Percentiles rank a stretch among this genome's conserved stretches.
phyloP scores from a whole-genome alignment of 2,329 filamentous ascomycete species.

The Aspergillus tubingensis region DNA sequence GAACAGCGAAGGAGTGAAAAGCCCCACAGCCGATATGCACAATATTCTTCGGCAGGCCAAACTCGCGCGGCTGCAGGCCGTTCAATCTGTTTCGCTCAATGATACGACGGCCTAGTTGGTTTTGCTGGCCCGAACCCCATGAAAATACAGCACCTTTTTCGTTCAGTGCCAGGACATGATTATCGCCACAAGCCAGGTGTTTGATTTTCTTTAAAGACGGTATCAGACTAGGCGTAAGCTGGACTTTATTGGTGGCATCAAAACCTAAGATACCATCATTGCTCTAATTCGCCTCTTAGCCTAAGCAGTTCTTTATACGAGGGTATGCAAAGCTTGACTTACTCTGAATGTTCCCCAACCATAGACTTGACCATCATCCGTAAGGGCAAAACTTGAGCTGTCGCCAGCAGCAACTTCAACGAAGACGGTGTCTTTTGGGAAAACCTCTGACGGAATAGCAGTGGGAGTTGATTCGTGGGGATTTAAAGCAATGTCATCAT shows the following conservation, averaged over 20 bases:
- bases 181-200: slow-evolving; percentile 57
- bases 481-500: slow-evolving; percentile 58
- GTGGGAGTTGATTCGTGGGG: slow-evolving; percentile 58
- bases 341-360: slow-evolving; percentile 65
- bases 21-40: slow-evolving; percentile 68
- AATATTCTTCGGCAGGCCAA: slow-evolving; percentile 61
- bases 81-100: slow-evolving; percentile 60
- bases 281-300: slow-evolving; percentile 44
- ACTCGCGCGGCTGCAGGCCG: slow-evolving; percentile 58
- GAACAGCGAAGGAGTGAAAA: slow-evolving; percentile 79
- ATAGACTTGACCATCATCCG: slow-evolving; percentile 61
- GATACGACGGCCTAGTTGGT: slow-evolving; percentile 66
- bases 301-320: background rate
- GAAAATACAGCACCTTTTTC: slow-evolving; percentile 61
- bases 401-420: slow-evolving; percentile 61
- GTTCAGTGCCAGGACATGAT: slow-evolving; percentile 61
- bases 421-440: slow-evolving; percentile 57
- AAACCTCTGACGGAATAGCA: slow-evolving; percentile 49
- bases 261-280: slow-evolving; percentile 67
- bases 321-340: slow-evolving; percentile 28
- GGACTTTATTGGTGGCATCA: slow-evolving; percentile 48
- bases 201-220: slow-evolving; percentile 57
- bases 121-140: slow-evolving; percentile 69
- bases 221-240: slow-evolving; percentile 50
- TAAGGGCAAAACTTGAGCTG: slow-evolving; percentile 61